Base-by-base conservation (phyloP, 352 stramenopile genomes). In the Globisporangium irregulare region DNA sequence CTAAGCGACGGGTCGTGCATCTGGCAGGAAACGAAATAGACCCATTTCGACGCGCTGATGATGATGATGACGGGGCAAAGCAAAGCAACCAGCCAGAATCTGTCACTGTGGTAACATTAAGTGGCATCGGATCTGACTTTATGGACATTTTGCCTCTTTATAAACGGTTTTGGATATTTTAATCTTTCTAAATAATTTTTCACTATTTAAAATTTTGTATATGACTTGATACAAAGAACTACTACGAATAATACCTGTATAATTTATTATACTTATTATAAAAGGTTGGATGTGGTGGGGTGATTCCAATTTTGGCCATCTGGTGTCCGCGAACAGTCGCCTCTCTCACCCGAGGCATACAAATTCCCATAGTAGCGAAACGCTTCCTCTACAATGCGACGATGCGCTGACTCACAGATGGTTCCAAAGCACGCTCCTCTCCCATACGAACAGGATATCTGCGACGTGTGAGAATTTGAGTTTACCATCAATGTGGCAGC, bases 381-480 rank as follows among this genome's bases (percentile, higher is more conserved):
- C 51, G 24, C 51, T 58, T 9, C 22, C 51, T 10, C 9, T 36
- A 8, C 50, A 56, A 29, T 56, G 50, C 51, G 14, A 55, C 51
- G 50, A 56, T n/a, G 22, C 8, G n/a, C 50, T 46, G 25, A 56
- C n/a, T 55, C 27, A 27, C 51, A 58, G 22, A 27, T 58, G 51
- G 51, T 58, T 25, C 7, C 24, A 27, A 10, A 18, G 51, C 51
- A 36, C 50, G 25, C 12, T 25, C 15, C 50, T 56, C 51, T 58
- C 50, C 24, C 24, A 27, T 25, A 12, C 4, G 20, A n/a, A 27
- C 9, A 36, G 24, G 12, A 58, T 29, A 18, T 22, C 51, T 58
- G 51, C 22, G 51, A 58, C 51, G 51, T 58, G 51, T 36, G 51
- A 58, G 51, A 36, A 22, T 58, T 32, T n/a, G 22, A 56, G 22